These are phyloP conservation scores for Cupressus sempervirens DNA, from an alignment of 75 land plant genomes.

Conservation along the genomic window DNA sequence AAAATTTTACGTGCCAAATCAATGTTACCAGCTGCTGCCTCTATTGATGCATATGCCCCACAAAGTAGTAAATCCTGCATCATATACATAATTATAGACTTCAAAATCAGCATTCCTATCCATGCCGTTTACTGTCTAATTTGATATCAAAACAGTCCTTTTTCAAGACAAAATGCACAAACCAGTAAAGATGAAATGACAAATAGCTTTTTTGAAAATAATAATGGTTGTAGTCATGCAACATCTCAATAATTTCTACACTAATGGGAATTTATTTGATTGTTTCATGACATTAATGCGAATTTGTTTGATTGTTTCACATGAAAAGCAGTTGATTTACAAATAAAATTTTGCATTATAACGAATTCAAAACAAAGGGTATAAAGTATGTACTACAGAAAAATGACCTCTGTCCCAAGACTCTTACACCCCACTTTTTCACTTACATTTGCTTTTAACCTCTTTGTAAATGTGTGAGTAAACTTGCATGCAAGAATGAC, in stretches of 20 bases:
- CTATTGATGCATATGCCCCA: constrained; percentile 82
- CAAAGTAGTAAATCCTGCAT: constrained; percentile 80
- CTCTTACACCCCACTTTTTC: too few relatives aligned
- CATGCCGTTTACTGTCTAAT: background rate
- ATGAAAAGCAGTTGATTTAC: background rate
- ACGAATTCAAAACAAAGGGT: background rate
- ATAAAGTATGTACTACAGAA: background rate
- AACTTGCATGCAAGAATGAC: too few relatives aligned
- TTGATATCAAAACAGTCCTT: background rate
- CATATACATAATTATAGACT: background rate
- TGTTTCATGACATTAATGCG: too few relatives aligned
- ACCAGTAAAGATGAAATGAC: background rate
- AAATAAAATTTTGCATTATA: background rate
- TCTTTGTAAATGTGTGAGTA: too few relatives aligned
- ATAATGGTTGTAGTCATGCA: background rate
- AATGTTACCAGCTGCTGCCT: constrained; percentile 76
- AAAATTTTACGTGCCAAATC: constrained; percentile 86
- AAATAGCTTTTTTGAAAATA: background rate
- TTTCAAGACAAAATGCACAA: background rate
- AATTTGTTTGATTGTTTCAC: background rate
- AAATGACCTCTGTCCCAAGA: too few relatives aligned
- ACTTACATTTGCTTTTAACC: too few relatives aligned
- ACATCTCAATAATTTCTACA: background rate
- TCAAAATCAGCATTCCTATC: background rate
- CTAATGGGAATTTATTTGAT: too few relatives aligned